Evolutionary conservation across 2,329 filamentous ascomycete genomes (phyloP).

Genomic region (Nemania bipapillata): DNA sequence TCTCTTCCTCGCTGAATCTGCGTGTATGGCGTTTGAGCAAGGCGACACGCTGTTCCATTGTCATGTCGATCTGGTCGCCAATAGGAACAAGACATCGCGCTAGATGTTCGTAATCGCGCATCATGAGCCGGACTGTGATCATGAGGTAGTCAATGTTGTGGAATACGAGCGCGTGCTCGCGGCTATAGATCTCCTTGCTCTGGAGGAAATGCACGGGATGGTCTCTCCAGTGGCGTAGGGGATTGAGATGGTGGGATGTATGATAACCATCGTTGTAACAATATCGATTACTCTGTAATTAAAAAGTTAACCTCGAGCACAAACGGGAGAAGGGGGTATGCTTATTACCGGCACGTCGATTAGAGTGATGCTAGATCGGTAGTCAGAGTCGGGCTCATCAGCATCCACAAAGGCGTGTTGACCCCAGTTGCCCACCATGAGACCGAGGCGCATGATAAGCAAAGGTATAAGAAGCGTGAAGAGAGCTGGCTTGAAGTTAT

Average conservation of each 20-base stretch:
- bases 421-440: conserved; percentile 88
- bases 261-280: conserved; percentile 88
- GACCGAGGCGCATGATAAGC: conserved; percentile 70
- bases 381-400: conserved; percentile 79
- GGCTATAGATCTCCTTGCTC: conserved; percentile 72
- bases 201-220: conserved; percentile 79
- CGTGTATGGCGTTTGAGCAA: conserved; percentile 74
- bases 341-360: conserved; percentile 78
- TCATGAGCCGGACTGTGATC: conserved; percentile 74
- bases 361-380: conserved; percentile 79
- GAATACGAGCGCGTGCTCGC: conserved; percentile 77
- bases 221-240: conserved; percentile 81
- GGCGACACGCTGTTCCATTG: conserved; percentile 68
- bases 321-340: not conserved
- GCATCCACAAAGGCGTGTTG: conserved; percentile 85
- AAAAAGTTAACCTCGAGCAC: not conserved
- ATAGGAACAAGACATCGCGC: conserved; percentile 79
- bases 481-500: conserved; percentile 66
- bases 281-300: conserved; percentile 76
- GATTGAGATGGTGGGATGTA: conserved; percentile 83
- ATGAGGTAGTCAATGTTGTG: conserved; percentile 84
- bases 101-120: conserved; percentile 76
- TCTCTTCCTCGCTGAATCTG: conserved; percentile 72
- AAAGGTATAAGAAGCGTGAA: conserved; percentile 76
- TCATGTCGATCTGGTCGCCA: conserved; percentile 75